Conservation (phyloP, 148 eudicot genomes). For the Vaccinium vitisidaea region DNA sequence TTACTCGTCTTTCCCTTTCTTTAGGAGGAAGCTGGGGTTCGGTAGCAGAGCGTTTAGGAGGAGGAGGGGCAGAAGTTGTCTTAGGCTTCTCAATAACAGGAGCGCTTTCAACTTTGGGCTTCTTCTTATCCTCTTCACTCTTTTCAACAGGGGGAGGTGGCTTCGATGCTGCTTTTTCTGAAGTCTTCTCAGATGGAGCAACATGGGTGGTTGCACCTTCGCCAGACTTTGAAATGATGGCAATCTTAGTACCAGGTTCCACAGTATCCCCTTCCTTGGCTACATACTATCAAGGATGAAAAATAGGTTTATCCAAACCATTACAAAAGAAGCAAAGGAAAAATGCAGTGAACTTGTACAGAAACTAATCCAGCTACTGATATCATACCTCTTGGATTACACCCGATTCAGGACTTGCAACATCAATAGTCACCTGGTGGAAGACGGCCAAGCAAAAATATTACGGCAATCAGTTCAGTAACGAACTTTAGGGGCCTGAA, state of each 20-base stretch:
- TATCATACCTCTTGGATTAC: constrained; percentile 62
- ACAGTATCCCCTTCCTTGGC: constrained; percentile 97
- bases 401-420: constrained; percentile 94
- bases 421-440: constrained; percentile 85
- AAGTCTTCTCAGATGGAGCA: constrained; percentile 64
- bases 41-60: constrained; percentile 61
- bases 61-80: constrained; percentile 49
- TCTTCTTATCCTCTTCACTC: constrained; percentile 31
- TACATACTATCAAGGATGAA: constrained; percentile 39
- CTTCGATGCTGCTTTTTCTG: constrained; percentile 41
- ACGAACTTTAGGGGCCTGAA: neutral
- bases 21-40: constrained; percentile 96
- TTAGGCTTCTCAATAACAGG: constrained; percentile 37
- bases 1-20: constrained; percentile 94
- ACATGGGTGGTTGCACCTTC: constrained; percentile 62
- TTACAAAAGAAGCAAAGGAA: neutral
- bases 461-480: neutral
- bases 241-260: constrained; percentile 86
- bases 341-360: neutral
- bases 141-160: constrained; percentile 44
- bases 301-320: neutral
- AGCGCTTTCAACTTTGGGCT: constrained; percentile 47
- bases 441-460: constrained; percentile 6
- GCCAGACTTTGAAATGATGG: constrained; percentile 66
- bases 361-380: neutral